phyloP scores from a whole-genome alignment of 352 stramenopile species.

The Pythium chondricola region DNA sequence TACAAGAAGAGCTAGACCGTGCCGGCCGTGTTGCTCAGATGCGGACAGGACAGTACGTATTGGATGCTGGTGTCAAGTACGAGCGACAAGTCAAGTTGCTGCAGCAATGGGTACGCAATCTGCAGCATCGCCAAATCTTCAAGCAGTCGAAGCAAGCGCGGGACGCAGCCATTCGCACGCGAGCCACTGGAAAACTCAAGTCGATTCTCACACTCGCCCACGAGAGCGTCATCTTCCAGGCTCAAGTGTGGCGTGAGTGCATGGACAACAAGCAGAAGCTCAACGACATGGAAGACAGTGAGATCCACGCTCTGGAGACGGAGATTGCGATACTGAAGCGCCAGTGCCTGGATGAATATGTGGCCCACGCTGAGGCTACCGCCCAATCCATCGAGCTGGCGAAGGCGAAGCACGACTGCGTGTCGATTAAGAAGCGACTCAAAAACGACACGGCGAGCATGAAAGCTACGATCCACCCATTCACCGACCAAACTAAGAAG shows the following conservation, averaged over 20 bases:
- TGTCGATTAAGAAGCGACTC: slow-evolving; percentile 19
- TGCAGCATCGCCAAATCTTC: slow-evolving; percentile 56
- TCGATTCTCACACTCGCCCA: slow-evolving; percentile 24
- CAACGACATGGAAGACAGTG: slow-evolving; percentile 33
- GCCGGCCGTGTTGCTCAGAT: slow-evolving; percentile 51
- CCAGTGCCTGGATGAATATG: slow-evolving; percentile 36
- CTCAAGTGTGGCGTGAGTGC: slow-evolving; percentile 62
- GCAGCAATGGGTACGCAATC: slow-evolving; percentile 57
- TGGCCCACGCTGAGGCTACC: slow-evolving; percentile 29
- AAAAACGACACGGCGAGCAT: slow-evolving; percentile 22
- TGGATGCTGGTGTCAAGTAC: slow-evolving; percentile 40
- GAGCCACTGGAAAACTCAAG: slow-evolving; percentile 30
- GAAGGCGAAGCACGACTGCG: slow-evolving; percentile 32
- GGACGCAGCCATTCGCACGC: slow-evolving; percentile 9
- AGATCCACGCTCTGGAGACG: slow-evolving; percentile 27
- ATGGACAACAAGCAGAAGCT: slow-evolving; percentile 41
- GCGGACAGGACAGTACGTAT: slow-evolving; percentile 47
- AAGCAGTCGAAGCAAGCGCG: slow-evolving; percentile 24
- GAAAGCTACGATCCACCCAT: slow-evolving; percentile 56
- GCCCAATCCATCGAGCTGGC: slow-evolving; percentile 26
- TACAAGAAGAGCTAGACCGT: slow-evolving; percentile 54
- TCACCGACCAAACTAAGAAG: slow-evolving; percentile 49
- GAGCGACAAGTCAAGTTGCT: slow-evolving; percentile 32
- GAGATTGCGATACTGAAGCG: slow-evolving; percentile 44
- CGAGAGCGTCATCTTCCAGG: slow-evolving; percentile 53